A percentile compares a stretch with the other conserved stretches of the same genome.
Conservation (phyloP, 1,284 basidiomycete species). For the Calocybe gambosa region DNA sequence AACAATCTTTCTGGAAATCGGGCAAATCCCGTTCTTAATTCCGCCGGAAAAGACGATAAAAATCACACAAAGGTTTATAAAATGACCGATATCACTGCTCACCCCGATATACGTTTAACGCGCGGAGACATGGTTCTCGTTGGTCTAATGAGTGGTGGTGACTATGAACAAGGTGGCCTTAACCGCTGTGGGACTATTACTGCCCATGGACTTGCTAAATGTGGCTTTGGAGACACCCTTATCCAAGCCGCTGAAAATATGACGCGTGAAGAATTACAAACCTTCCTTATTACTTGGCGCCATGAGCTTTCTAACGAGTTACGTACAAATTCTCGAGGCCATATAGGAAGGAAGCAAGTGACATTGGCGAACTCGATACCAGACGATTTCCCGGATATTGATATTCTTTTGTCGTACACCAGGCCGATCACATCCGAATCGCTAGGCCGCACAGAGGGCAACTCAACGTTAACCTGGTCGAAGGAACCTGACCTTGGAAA, state of each 20-base stretch:
- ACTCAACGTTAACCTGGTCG: conserved; percentile 38
- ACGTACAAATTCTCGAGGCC: conserved; percentile 58
- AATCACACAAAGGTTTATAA: conserved; percentile 69
- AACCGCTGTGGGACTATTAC: conserved; percentile 56
- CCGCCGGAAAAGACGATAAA: conserved; percentile 64
- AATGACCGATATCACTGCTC: conserved; percentile 42
- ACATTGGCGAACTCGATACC: conserved; percentile 58
- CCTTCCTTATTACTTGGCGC: conserved; percentile 62
- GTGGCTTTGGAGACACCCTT: conserved; percentile 67
- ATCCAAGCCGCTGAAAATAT: conserved; percentile 54
- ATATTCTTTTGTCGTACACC: conserved; percentile 69
- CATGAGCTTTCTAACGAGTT: conserved; percentile 63
- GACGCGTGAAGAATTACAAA: conserved; percentile 37
- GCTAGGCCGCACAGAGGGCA: conserved; percentile 35
- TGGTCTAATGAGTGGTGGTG: conserved; percentile 83
- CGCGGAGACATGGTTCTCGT: conserved; percentile 80
- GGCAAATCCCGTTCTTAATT: conserved; percentile 52
- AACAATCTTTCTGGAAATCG: conserved; percentile 68
- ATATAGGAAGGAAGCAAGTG: conserved; percentile 53
- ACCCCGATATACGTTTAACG: conserved; percentile 55
- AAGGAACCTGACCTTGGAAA: conserved; percentile 68
- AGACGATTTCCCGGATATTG: conserved; percentile 57
- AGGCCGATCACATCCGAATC: conserved; percentile 69
- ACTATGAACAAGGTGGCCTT: conserved; percentile 76
- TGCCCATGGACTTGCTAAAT: conserved; percentile 62